Conservation (phyloP, 179 eudicot species). For the Sideroxylon spinosum region DNA sequence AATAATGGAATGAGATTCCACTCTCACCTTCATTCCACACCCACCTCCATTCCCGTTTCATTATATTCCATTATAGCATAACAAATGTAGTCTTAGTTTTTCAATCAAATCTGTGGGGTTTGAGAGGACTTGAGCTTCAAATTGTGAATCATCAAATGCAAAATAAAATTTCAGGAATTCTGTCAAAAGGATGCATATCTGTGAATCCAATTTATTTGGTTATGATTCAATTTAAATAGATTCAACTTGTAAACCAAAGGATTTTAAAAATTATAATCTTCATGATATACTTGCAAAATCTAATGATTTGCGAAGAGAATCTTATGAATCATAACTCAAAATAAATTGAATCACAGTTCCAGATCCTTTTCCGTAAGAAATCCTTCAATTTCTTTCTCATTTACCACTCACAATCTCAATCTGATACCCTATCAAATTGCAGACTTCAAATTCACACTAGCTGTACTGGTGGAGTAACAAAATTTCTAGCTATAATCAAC, state of each 20-base stretch:
- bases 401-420: conserved; percentile 1
- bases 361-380: conserved; percentile 4
- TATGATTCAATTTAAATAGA: conserved; percentile 8
- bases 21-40: too few relatives aligned
- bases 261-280: neutral
- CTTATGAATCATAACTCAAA: conserved; percentile 11
- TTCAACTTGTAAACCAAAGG: neutral
- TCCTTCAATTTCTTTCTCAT: neutral
- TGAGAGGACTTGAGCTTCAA: conserved; percentile 10
- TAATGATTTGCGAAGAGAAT: neutral
- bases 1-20: too few relatives aligned
- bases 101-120: neutral
- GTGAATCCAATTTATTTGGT: neutral
- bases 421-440: neutral
- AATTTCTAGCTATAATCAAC: neutral
- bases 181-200: conserved; percentile 1
- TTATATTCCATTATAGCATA: neutral
- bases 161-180: conserved; percentile 5
- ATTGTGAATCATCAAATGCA: neutral
- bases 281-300: neutral
- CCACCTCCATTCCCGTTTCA: neutral
- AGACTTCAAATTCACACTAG: neutral
- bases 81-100: neutral
- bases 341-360: neutral
- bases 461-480: neutral